Evolutionary conservation across 805 yeast species (phyloP).

Genomic region (Danielia oregonensis): DNA sequence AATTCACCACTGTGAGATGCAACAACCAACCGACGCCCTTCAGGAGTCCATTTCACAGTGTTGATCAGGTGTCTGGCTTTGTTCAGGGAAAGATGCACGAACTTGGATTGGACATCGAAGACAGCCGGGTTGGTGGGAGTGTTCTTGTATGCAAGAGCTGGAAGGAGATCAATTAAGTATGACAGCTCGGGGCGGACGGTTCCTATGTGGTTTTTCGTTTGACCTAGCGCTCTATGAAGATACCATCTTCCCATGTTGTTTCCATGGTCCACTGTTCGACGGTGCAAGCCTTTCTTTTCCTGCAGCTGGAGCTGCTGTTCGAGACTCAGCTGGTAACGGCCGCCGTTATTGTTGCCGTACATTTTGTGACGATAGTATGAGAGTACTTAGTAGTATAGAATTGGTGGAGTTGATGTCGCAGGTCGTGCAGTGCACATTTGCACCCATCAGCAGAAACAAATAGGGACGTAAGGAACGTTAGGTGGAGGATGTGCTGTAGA

Average conservation of each 20-base stretch:
- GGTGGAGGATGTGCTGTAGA: too few species aligned
- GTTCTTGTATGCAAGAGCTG: slow-evolving; percentile 56
- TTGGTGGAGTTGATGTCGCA: too few species aligned
- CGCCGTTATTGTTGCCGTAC: slow-evolving; percentile 6
- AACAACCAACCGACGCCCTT: slow-evolving; percentile 84
- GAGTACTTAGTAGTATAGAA: too few species aligned
- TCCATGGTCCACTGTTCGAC: slow-evolving; percentile 78
- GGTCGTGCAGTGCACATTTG: too few species aligned
- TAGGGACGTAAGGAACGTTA: too few species aligned
- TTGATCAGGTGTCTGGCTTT: slow-evolving; percentile 89
- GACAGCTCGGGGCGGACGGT: slow-evolving; percentile 65
- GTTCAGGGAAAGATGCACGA: slow-evolving; percentile 86
- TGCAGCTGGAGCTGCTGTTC: slow-evolving; percentile 45
- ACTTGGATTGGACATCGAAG: slow-evolving; percentile 69
- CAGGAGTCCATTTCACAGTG: slow-evolving; percentile 95
- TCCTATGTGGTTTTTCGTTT: slow-evolving; percentile 45
- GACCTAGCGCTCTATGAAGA: slow-evolving; percentile 42
- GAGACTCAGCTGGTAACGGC: slow-evolving; percentile 28
- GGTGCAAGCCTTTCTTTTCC: slow-evolving; percentile 49
- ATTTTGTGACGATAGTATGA: too few species aligned
- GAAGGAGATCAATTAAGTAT: slow-evolving; percentile 58
- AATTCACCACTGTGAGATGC: slow-evolving; percentile 94
- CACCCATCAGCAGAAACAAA: too few species aligned
- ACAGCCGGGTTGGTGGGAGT: slow-evolving; percentile 37
- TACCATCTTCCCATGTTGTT: slow-evolving; percentile 66